Evolutionary conservation across 2,329 filamentous ascomycete genomes (phyloP).

Genomic region (Paraphoma sp.): DNA sequence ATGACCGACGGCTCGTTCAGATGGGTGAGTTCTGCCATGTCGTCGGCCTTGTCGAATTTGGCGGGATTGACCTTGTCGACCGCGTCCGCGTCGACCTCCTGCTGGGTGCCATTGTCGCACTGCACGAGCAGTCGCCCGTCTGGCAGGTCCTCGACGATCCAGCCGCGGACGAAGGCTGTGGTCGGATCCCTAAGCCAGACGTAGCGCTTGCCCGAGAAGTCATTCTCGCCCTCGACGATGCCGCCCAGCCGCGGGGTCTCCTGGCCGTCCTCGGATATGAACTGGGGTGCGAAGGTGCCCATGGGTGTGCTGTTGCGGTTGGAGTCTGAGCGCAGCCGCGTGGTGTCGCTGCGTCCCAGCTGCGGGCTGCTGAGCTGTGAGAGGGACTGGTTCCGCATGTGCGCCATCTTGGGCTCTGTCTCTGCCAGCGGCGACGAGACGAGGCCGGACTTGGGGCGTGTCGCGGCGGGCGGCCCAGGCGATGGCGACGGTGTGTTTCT

Average conservation of each 20-base stretch:
- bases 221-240: slow-evolving; percentile 90
- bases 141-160: slow-evolving; percentile 82
- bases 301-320: slow-evolving; percentile 69
- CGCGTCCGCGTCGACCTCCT: slow-evolving; percentile 82
- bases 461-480: slow-evolving; percentile 52
- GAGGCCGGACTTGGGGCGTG: slow-evolving; percentile 77
- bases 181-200: slow-evolving; percentile 93
- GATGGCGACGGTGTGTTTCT: slow-evolving; percentile 72
- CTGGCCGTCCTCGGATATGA: slow-evolving; percentile 84
- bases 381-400: slow-evolving; percentile 72
- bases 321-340: slow-evolving; percentile 64
- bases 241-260: slow-evolving; percentile 66
- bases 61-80: slow-evolving; percentile 99
- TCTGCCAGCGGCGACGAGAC: slow-evolving; percentile 66
- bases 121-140: slow-evolving; percentile 79
- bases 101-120: slow-evolving; percentile 94
- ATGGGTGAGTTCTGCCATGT: slow-evolving; percentile 98
- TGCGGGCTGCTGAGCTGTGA: slow-evolving; percentile 54
- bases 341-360: slow-evolving; percentile 44
- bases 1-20: slow-evolving; percentile 97
- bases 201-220: slow-evolving; percentile 98
- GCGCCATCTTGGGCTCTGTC: slow-evolving; percentile 55
- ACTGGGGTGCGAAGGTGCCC: slow-evolving; percentile 91
- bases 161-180: slow-evolving; percentile 88
- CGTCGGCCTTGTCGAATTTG: slow-evolving; percentile 98